Evolutionary conservation across 2,329 filamentous ascomycete species (phyloP).

Genomic region (Monilinia polystroma): DNA sequence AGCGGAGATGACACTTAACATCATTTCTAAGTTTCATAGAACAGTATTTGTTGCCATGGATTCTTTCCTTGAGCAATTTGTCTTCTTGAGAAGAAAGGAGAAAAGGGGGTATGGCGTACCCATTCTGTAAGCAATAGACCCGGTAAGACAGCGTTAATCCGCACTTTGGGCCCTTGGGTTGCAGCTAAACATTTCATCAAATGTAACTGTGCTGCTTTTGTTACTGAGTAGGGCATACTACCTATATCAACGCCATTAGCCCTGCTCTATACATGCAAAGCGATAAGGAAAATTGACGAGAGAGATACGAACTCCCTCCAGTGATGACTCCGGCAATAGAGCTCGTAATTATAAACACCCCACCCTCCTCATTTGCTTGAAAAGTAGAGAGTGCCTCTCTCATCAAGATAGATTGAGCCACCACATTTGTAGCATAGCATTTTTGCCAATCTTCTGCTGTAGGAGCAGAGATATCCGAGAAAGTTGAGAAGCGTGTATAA

Average conservation of each 20-base stretch:
- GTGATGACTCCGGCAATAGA: conserved; percentile 53
- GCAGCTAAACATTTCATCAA: conserved; percentile 63
- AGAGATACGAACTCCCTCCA: conserved; percentile 21
- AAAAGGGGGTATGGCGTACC: conserved; percentile 42
- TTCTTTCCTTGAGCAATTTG: neutral
- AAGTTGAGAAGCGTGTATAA: conserved; percentile 37
- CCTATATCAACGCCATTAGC: conserved; percentile 4
- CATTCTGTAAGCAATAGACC: conserved; percentile 66
- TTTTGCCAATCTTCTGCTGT: conserved; percentile 34
- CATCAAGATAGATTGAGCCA: conserved; percentile 53
- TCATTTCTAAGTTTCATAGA: neutral
- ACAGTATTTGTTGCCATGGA: neutral
- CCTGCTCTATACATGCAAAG: neutral
- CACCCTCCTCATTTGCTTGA: conserved; percentile 60
- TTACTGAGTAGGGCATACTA: conserved; percentile 41
- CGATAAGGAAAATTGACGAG: neutral
- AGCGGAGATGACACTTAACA: neutral
- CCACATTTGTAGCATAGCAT: conserved; percentile 63
- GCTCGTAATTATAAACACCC: conserved; percentile 61
- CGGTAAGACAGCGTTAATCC: conserved; percentile 64
- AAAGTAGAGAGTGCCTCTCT: conserved; percentile 58
- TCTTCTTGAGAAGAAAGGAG: neutral
- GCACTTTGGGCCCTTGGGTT: conserved; percentile 60
- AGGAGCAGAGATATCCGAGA: conserved; percentile 32
- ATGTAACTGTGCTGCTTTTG: conserved; percentile 54